Percentiles rank a stretch among this genome's conserved stretches.
These are phyloP conservation scores for Fusarium pseudograminearum DNA, from an alignment of 2,329 filamentous ascomycete species.

Conservation along the genomic window DNA sequence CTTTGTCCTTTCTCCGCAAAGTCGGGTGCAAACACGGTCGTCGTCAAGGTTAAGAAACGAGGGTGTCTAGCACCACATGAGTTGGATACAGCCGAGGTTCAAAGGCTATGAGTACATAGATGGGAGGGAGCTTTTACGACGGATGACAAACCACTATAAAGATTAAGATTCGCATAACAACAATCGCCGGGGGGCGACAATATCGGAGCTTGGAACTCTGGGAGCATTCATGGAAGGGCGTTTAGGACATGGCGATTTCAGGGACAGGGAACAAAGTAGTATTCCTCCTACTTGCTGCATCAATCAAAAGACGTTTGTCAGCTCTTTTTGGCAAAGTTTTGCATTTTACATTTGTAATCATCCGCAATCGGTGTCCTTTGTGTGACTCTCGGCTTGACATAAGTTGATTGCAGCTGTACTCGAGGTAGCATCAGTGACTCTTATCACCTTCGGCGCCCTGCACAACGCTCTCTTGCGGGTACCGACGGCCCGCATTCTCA, in stretches of 20 bases:
- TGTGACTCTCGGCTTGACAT: constrained; percentile 11
- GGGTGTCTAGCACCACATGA: constrained; percentile 10
- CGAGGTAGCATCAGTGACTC: constrained; percentile 1
- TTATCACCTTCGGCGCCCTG: constrained; percentile 1
- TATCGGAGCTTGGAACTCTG: constrained; percentile 5
- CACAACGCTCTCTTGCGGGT: constrained; percentile 27
- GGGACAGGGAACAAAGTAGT: constrained; percentile 15
- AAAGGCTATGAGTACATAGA: constrained; percentile 26
- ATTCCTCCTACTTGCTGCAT: constrained; percentile 10
- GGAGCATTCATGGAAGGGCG: constrained; percentile 42
- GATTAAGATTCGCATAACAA: constrained; percentile 17
- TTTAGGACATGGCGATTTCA: constrained; percentile 23
- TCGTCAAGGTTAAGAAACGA: constrained; percentile 28
- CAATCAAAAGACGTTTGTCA: constrained; percentile 13
- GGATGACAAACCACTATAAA: constrained; percentile 5
- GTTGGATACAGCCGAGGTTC: constrained; percentile 30
- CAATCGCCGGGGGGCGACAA: constrained; percentile 15
- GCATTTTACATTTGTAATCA: neutral
- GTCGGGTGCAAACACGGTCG: constrained; percentile 32
- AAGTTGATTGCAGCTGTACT: neutral
- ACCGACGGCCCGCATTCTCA: constrained; percentile 18
- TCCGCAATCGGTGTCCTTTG: constrained; percentile 5
- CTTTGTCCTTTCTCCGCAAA: constrained; percentile 12
- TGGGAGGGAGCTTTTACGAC: constrained; percentile 23
- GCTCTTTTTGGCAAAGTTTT: neutral